Evolutionary conservation across 352 stramenopile species (phyloP).

Genomic region (Paralagenidium karlingii): DNA sequence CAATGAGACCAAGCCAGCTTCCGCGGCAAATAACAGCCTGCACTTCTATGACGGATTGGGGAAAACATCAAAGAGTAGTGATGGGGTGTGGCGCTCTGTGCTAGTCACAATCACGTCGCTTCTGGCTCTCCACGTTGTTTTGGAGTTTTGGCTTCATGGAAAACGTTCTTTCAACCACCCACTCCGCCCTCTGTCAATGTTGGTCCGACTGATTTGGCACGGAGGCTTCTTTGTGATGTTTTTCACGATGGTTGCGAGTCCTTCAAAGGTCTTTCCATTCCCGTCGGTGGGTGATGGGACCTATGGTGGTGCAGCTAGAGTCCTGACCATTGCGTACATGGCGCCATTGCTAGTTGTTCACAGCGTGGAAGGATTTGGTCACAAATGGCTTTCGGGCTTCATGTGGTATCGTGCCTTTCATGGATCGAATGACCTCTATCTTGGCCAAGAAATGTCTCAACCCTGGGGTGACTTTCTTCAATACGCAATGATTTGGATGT

Average conservation of each 20-base stretch:
- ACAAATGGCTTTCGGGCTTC: no score
- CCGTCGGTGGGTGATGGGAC: no score
- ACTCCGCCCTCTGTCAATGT: constrained; percentile 46
- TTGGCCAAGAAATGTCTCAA: constrained; percentile 62
- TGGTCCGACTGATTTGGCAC: constrained; percentile 61
- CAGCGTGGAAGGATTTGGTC: no score
- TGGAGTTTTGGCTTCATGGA: constrained; percentile 69
- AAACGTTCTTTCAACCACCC: constrained; percentile 47
- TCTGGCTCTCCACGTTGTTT: constrained; percentile 41
- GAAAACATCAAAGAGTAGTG: constrained; percentile 50
- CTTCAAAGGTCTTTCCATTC: no score
- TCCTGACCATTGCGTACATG: no score
- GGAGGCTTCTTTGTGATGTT: constrained; percentile 61
- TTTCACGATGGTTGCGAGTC: constrained; percentile 3
- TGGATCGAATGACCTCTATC: no score
- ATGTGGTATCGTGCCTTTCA: no score
- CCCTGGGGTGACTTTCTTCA: constrained; percentile 38
- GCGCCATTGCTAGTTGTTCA: no score
- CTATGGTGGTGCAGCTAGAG: no score
- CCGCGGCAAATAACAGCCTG: no score
- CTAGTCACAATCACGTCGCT: constrained; percentile 46
- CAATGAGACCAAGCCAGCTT: constrained; percentile 46
- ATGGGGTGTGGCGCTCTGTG: constrained; percentile 58
- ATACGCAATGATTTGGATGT: constrained; percentile 55
- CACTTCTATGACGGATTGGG: constrained; percentile 19